Conservation (phyloP, 192 early-diverging fungal species). For the Rhizophagus clarus region DNA sequence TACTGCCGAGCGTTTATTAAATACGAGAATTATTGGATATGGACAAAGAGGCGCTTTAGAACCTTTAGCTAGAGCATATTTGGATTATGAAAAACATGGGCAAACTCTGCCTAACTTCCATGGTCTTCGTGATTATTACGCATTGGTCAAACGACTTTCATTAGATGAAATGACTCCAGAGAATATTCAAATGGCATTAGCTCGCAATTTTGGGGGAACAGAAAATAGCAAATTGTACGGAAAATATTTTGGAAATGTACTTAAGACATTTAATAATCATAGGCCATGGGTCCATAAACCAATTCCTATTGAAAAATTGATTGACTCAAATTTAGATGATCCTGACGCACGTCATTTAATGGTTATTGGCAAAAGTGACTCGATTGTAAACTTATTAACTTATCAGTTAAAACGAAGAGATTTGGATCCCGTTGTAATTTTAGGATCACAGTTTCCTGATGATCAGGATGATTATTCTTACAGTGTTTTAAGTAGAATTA, state of each 20-base stretch:
- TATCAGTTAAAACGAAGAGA: not conserved
- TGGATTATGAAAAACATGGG: not conserved
- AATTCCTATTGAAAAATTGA: slow-evolving; percentile 10
- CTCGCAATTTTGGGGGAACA: slow-evolving; percentile 31
- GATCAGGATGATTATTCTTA: slow-evolving; percentile 10
- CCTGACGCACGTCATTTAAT: slow-evolving; percentile 19
- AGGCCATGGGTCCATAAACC: not conserved
- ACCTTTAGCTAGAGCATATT: not conserved
- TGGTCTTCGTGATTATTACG: slow-evolving; percentile 8
- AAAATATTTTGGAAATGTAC: not conserved
- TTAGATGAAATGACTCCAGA: not conserved
- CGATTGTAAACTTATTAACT: slow-evolving; percentile 16
- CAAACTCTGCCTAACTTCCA: slow-evolving; percentile 28
- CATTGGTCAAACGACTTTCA: not conserved
- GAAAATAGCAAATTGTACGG: slow-evolving; percentile 9
- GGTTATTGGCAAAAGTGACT: slow-evolving; percentile 29
- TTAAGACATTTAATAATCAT: not conserved
- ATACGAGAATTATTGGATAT: not conserved
- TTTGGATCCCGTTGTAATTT: slow-evolving; percentile 22
- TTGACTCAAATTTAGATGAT: slow-evolving; percentile 25
- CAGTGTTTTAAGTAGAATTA: slow-evolving; percentile 25
- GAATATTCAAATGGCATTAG: slow-evolving; percentile 12
- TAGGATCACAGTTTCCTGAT: slow-evolving; percentile 30
- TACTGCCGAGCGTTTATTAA: not conserved
- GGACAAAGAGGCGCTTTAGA: not conserved